phyloP scores from a whole-genome alignment of 331 rosid genomes.

The Saraca asoca region DNA sequence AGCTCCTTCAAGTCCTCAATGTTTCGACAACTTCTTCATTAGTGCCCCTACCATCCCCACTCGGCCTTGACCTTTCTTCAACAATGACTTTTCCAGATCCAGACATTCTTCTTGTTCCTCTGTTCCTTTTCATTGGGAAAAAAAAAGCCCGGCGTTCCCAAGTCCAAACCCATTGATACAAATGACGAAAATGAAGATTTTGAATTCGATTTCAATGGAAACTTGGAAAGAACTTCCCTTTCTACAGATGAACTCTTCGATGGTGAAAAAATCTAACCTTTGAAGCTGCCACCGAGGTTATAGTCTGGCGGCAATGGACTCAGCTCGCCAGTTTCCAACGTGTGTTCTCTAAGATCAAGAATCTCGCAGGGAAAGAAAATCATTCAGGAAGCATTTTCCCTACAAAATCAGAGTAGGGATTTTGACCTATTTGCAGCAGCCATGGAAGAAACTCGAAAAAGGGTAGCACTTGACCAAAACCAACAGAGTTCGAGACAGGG shows the following conservation, averaged over 20 bases:
- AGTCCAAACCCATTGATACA: constrained; percentile 24
- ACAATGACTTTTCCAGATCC: constrained; percentile 23
- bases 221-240: constrained; percentile 47
- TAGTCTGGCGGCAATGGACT: constrained; percentile 26
- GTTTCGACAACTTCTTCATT: constrained; percentile 61
- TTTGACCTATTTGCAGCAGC: constrained; percentile 58
- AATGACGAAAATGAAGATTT: constrained; percentile 43
- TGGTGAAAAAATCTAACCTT: constrained; percentile 75
- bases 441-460: constrained; percentile 44
- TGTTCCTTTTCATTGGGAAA: constrained; percentile 69
- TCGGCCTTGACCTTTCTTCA: constrained; percentile 44
- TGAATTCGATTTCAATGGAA: constrained; percentile 62
- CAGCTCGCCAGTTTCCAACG: constrained; percentile 20
- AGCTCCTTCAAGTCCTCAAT: constrained; percentile 84
- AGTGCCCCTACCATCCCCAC: constrained; percentile 89
- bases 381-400: constrained; percentile 46
- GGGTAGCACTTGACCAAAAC: constrained; percentile 10
- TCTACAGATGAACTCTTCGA: constrained; percentile 88
- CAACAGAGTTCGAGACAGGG: background rate
- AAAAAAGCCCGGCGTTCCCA: constrained; percentile 59
- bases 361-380: constrained; percentile 45
- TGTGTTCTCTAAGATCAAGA: constrained; percentile 44
- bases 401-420: constrained; percentile 32
- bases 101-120: constrained; percentile 39
- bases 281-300: constrained; percentile 58